Evolutionary conservation across 805 yeast species (phyloP), one percentile per base, ranked within the genome.

Genomic region (Huiozyma naganishii): DNA sequence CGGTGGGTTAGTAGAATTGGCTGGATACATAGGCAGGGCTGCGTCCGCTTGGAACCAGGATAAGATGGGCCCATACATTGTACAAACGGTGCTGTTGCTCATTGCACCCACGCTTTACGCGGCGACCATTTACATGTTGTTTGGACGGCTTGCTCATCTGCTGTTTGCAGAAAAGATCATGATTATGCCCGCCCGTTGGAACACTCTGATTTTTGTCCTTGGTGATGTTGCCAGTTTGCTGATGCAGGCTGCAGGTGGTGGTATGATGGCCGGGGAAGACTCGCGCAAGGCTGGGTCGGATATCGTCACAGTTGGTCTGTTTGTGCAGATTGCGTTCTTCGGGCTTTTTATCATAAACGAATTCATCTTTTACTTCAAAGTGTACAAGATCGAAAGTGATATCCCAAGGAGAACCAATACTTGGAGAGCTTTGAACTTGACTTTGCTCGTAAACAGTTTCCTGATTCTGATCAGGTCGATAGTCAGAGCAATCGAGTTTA

Each of bases 211-310:
- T 10, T 63, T 62, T 52, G 63, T 63, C 6, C 8, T 43, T n/a
- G 65, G 65, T 13, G 68, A 64, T 48, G 49, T 62, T 9, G 9
- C 54, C 6, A 54, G 63, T 35, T 57, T 62, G 39, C 41, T 59
- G 5, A 30, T 62, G 35, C 68, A 63, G 50, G 57, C 54, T 10
- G 47, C 49, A 27, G 68, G 68, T 29, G 68, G 63, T 37, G 67
- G 66, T 2, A 27, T 62, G 13, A 48, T 53, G 56, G 48, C 42
- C 3, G 28, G 17, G 7, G 39, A 38, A 5, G 32, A 36, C n/a
- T 28, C 32, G 1, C 29, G n/a, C 10, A 35, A 42, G 1, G 23
- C 47, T 36, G 68, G 66, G 27, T 39, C 47, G 17, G 36, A 47
- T 7, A 33, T 65, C 8, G 50, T 58, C 27, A 46, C 59, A 11